Conservation (phyloP, 768 basidiomycete genomes). For the Suillus variegatus region DNA sequence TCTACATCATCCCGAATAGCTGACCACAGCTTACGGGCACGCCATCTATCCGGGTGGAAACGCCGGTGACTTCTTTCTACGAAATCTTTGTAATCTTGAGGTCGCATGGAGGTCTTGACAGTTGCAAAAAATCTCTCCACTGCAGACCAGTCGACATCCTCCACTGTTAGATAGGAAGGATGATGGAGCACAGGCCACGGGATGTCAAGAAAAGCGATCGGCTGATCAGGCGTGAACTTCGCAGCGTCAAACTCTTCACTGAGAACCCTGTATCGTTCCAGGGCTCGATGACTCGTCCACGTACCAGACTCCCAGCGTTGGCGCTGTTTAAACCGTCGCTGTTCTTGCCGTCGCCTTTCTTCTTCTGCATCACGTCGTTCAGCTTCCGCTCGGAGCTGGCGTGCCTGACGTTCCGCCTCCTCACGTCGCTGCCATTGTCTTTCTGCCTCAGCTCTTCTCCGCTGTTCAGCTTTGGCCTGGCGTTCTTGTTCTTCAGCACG, state of each 20-base stretch:
- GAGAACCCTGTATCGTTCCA: slow-evolving; percentile 67
- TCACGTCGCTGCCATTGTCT: slow-evolving; percentile 25
- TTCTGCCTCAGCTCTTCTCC: slow-evolving; percentile 34
- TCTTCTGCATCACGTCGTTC: slow-evolving; percentile 35
- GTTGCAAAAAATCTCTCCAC: slow-evolving; percentile 72
- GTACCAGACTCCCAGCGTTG: slow-evolving; percentile 56
- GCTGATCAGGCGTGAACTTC: slow-evolving; percentile 52
- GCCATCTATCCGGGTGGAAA: slow-evolving; percentile 84
- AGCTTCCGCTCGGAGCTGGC: slow-evolving; percentile 26
- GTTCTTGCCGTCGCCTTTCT: slow-evolving; percentile 39
- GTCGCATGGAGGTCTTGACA: slow-evolving; percentile 51
- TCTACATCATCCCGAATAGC: slow-evolving; percentile 59
- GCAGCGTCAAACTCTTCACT: slow-evolving; percentile 64
- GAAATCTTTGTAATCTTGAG: slow-evolving; percentile 63
- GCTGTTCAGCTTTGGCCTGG: slow-evolving; percentile 35
- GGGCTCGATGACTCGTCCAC: slow-evolving; percentile 67
- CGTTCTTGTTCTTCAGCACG: slow-evolving; percentile 43
- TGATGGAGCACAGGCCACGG: slow-evolving; percentile 76
- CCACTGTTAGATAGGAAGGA: slow-evolving; percentile 52
- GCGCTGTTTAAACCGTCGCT: slow-evolving; percentile 47
- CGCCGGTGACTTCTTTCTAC: slow-evolving; percentile 71
- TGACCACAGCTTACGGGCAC: slow-evolving; percentile 61
- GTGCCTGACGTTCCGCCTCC: slow-evolving; percentile 25
- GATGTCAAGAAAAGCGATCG: slow-evolving; percentile 60
- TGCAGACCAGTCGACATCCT: slow-evolving; percentile 70